These are phyloP conservation scores for Oryza rufipogon DNA, from an alignment of 176 grass and related monocot species.

Conservation along the genomic window DNA sequence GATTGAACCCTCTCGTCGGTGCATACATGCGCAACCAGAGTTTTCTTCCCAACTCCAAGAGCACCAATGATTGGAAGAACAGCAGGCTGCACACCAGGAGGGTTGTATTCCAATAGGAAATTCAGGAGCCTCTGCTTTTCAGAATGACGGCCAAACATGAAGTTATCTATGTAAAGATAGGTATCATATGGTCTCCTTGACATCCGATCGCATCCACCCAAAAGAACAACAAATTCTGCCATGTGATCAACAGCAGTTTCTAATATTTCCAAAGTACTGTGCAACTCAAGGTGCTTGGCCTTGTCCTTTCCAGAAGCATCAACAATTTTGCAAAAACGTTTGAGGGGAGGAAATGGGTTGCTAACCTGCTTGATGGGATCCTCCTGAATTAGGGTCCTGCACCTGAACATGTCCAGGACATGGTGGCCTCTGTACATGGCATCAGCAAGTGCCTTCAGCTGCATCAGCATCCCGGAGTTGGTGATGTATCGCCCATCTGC, in stretches of 20 bases:
- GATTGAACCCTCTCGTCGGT: not conserved
- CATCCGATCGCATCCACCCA: not conserved
- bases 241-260: not conserved
- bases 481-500: not conserved
- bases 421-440: not conserved
- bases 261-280: no score
- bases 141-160: constrained; percentile 1
- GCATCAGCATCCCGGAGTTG: not conserved
- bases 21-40: not conserved
- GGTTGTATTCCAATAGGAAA: not conserved
- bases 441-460: not conserved
- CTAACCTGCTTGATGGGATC: no score
- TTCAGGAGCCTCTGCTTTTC: not conserved
- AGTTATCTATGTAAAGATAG: not conserved
- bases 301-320: no score
- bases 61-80: not conserved
- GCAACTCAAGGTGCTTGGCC: no score
- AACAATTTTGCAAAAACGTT: no score
- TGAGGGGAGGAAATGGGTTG: no score
- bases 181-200: not conserved
- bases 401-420: not conserved
- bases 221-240: not conserved
- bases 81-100: no score
- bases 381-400: no score
- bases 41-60: constrained; percentile 6